These are phyloP conservation scores for Coniochaeta prunicola DNA, from an alignment of 2,329 filamentous ascomycete genomes.

Conservation along the genomic window DNA sequence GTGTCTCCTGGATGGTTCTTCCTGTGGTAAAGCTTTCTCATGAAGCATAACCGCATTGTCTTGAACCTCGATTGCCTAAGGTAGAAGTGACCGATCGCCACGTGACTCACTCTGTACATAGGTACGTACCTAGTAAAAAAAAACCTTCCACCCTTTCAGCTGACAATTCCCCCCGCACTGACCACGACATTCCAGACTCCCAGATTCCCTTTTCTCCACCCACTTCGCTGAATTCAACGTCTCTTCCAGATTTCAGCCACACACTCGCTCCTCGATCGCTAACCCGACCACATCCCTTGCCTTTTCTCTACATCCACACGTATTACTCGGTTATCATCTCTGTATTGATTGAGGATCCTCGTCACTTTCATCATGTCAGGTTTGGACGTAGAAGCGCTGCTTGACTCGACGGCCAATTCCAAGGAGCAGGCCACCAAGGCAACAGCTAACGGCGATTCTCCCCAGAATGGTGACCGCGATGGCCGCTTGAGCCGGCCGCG, in stretches of 20 bases:
- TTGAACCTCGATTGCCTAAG: no score
- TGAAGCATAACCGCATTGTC: no score
- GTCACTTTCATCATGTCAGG: conserved; percentile 45
- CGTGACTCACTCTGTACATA: neutral
- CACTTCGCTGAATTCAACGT: neutral
- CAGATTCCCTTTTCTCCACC: neutral
- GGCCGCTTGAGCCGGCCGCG: conserved; percentile 16
- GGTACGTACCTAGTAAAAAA: no score
- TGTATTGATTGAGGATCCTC: neutral
- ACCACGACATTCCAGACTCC: neutral
- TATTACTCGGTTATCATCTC: neutral
- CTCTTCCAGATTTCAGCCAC: neutral
- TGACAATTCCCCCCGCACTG: neutral
- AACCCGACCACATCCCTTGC: neutral
- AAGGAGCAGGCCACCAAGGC: conserved; percentile 39
- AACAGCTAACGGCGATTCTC: conserved; percentile 48
- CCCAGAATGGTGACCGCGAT: conserved; percentile 40
- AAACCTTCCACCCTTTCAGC: neutral
- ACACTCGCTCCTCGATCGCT: neutral
- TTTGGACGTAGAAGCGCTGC: conserved; percentile 81
- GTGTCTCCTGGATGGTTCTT: no score
- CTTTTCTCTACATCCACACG: neutral
- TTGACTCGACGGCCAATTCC: conserved; percentile 72
- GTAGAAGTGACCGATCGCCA: no score
- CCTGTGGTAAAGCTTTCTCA: no score